A percentile compares a stretch with the other conserved stretches of the same genome.
Conservation (phyloP, 2,329 filamentous ascomycete genomes). For the Colletotrichum noveboracense region DNA sequence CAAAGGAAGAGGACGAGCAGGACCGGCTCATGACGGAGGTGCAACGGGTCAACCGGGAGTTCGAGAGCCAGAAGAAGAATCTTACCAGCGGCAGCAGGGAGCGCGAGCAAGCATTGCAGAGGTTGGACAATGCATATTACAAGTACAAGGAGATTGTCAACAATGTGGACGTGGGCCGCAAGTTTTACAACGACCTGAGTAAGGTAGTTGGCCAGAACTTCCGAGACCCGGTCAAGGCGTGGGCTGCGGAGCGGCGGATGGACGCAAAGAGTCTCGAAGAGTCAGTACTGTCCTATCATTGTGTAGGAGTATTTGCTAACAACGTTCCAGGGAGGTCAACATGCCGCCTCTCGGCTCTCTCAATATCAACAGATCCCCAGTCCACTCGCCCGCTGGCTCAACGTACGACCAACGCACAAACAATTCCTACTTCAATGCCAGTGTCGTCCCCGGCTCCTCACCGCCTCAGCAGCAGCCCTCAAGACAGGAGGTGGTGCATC, state of each 20-base stretch:
- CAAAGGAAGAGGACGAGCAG: conserved; percentile 78
- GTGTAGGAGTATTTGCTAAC: not conserved
- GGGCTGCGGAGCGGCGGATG: conserved; percentile 79
- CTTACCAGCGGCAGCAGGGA: conserved; percentile 71
- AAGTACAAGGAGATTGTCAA: conserved; percentile 96
- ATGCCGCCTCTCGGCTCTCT: conserved; percentile 57
- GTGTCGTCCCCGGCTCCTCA: conserved; percentile 11
- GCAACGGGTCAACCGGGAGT: conserved; percentile 77
- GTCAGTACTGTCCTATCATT: conserved; percentile 51
- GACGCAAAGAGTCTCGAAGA: conserved; percentile 82
- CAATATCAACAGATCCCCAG: conserved; percentile 36
- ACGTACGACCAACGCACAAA: conserved; percentile 20
- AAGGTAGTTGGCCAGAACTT: conserved; percentile 83
- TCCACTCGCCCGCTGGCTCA: conserved; percentile 24
- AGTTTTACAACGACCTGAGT: conserved; percentile 96
- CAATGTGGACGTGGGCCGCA: conserved; percentile 88
- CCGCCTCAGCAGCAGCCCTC: conserved; percentile 10
- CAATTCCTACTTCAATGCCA: conserved; percentile 21
- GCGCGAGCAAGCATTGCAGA: conserved; percentile 85
- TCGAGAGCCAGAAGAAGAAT: conserved; percentile 72
- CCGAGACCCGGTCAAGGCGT: conserved; percentile 76
- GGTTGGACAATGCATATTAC: conserved; percentile 87
- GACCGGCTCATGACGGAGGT: conserved; percentile 72
- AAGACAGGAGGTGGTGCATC: conserved; percentile 30
- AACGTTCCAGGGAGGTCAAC: conserved; percentile 48